These are phyloP conservation scores for Hypseocharis bilobata DNA, from an alignment of 441 rosid genomes.

Conservation along the genomic window DNA sequence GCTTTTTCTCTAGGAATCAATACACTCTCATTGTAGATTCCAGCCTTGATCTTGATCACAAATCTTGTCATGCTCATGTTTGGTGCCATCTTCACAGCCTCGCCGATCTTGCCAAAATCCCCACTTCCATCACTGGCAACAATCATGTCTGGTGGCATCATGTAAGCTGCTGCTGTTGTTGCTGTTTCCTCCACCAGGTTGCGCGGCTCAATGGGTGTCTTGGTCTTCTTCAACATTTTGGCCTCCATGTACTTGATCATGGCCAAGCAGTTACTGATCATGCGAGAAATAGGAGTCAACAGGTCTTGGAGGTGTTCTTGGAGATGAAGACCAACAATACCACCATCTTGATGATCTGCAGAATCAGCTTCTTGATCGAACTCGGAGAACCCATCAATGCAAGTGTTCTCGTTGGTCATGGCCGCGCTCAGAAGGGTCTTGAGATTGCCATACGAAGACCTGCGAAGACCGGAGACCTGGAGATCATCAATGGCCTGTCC, in stretches of 20 bases:
- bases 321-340: not conserved
- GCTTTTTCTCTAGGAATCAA: conserved; percentile 21
- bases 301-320: not conserved
- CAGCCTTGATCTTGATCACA: conserved; percentile 24
- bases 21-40: conserved; percentile 30
- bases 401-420: conserved; percentile 54
- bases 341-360: conserved; percentile 25
- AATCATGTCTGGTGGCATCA: conserved; percentile 10
- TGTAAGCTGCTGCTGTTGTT: not conserved
- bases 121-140: conserved; percentile 32
- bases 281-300: conserved; percentile 1
- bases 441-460: conserved; percentile 19
- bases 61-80: conserved; percentile 14
- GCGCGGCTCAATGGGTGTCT: no score
- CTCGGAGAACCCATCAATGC: conserved; percentile 49
- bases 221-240: not conserved
- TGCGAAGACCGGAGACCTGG: not conserved
- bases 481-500: conserved; percentile 16
- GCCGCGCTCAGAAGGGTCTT: conserved; percentile 43
- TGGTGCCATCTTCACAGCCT: conserved; percentile 25
- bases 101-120: conserved; percentile 18
- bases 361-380: conserved; percentile 21
- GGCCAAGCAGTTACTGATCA: conserved; percentile 26
- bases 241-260: conserved; percentile 22
- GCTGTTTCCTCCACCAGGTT: not conserved